Evolutionary conservation across 192 early-diverging fungal species (phyloP), one percentile per base, ranked within the genome.

Genomic region (Entomortierella parvispora): DNA sequence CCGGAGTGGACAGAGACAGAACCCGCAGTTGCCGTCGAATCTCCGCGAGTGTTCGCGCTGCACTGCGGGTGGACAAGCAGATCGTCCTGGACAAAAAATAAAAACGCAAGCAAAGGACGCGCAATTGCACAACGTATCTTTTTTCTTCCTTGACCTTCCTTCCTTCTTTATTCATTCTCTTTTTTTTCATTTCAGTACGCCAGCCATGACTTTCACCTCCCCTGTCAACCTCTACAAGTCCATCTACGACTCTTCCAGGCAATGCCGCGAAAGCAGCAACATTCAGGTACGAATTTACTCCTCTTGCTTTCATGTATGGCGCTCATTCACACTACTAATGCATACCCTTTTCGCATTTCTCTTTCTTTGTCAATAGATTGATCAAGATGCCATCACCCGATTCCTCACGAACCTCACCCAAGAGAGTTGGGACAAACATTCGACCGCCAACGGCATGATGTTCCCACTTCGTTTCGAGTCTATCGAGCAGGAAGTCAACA

Each of bases 381-480:
- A 77, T 34, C 65, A 59, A 17, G 61, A 53, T 28, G 74, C 54
- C 29, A 64, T 77, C 31, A 54, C 23, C 26, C 43, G 33, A 15
- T 77, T 77, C 34, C 74, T 77, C 53, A 63, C 43, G 9, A 42
- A 68, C 10, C 55, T 77, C 20, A 77, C 65, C 7, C 74, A 77
- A 46, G 74, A 77, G 43, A 62, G 58, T 29, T 77, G 74, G 74
- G 60, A 60, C 60, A 77, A 88, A 53, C 66, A 86, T 32, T 72
- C 80, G 2, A 64, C 69, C 49, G 81, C 81, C 82, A 87, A 86
- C 34, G 82, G 68, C 52, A 85, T 87, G 70, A 69, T 57, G 1
- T 79, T 96, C 59, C 95, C 95, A 0, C 83, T 96, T n/a, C 81
- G 83, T 40, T 96, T 95, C 55, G 89, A 90, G 48, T 88, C 82